Conservation (phyloP, 1,284 basidiomycete species). For the Megacollybia platyphylla region DNA sequence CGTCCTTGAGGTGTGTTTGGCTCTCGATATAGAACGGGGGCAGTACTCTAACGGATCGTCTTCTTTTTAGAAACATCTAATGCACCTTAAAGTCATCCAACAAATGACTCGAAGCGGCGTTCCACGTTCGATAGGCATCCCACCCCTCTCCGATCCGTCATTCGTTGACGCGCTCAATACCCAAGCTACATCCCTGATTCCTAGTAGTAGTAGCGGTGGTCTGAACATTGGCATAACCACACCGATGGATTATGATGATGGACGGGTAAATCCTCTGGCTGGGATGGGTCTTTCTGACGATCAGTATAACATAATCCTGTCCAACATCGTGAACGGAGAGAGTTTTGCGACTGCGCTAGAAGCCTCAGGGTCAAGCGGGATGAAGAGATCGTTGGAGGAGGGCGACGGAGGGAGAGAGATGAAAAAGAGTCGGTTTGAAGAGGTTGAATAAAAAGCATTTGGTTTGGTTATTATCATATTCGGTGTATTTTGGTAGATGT, state of each 20-base stretch:
- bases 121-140: slow-evolving; percentile 60
- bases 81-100: slow-evolving; percentile 86
- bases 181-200: slow-evolving; percentile 13
- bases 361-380: slow-evolving; percentile 8
- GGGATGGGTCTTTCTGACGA: slow-evolving; percentile 69
- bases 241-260: slow-evolving; percentile 10
- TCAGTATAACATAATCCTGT: slow-evolving; percentile 58
- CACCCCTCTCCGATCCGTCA: slow-evolving; percentile 50
- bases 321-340: slow-evolving; percentile 50
- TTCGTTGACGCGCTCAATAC: slow-evolving; percentile 43
- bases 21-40: neutral
- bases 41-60: slow-evolving; percentile 1
- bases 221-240: neutral
- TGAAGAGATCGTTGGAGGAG: slow-evolving; percentile 23
- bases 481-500: no score
- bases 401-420: slow-evolving; percentile 33
- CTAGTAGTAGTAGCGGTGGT: neutral
- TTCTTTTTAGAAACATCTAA: slow-evolving; percentile 67
- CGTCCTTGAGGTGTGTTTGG: slow-evolving; percentile 72
- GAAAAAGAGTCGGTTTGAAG: slow-evolving; percentile 61
- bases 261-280: slow-evolving; percentile 60
- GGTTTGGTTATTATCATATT: no score
- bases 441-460: slow-evolving; percentile 34
- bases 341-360: slow-evolving; percentile 20
- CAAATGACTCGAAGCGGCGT: slow-evolving; percentile 53